A percentile compares a stretch with the other conserved stretches of the same genome.
Evolutionary conservation across 345 rosid species (phyloP).

Genomic region (Linum tenue): DNA sequence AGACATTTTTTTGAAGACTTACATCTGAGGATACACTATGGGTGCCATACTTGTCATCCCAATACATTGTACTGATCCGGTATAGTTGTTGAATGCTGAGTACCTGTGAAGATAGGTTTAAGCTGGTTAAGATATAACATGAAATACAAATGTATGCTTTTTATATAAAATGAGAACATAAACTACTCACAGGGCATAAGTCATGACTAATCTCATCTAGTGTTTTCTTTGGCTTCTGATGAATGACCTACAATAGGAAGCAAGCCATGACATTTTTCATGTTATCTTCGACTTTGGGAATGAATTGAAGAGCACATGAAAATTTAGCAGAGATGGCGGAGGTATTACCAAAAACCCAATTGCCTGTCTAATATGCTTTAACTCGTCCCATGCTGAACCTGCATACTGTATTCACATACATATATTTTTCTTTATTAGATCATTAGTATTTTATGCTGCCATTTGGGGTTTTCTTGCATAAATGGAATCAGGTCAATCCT

Average conservation of each 20-base stretch:
- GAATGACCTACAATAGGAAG: neutral
- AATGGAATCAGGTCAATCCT: constrained; percentile 12
- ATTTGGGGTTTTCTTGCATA: neutral
- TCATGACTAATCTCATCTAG: constrained; percentile 1
- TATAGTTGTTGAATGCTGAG: constrained; percentile 1
- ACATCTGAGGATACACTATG: constrained; percentile 4
- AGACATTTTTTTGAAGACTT: neutral
- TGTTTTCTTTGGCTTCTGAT: constrained; percentile 1
- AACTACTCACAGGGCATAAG: neutral
- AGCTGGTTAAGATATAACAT: neutral
- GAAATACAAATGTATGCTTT: neutral
- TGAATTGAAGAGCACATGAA: too few species aligned
- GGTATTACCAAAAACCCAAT: neutral
- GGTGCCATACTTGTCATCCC: constrained; percentile 8
- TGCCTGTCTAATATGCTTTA: constrained; percentile 3
- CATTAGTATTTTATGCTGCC: neutral
- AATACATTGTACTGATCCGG: constrained; percentile 3
- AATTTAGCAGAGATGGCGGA: neutral
- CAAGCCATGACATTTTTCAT: neutral
- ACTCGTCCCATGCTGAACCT: constrained; percentile 5
- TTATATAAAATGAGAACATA: neutral
- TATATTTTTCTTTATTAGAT: constrained; percentile 5
- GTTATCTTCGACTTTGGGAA: too few species aligned
- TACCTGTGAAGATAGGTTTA: neutral
- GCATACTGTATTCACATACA: constrained; percentile 43